phyloP scores from a whole-genome alignment of 2,329 filamentous ascomycete genomes.

The Fusarium paranaense region DNA sequence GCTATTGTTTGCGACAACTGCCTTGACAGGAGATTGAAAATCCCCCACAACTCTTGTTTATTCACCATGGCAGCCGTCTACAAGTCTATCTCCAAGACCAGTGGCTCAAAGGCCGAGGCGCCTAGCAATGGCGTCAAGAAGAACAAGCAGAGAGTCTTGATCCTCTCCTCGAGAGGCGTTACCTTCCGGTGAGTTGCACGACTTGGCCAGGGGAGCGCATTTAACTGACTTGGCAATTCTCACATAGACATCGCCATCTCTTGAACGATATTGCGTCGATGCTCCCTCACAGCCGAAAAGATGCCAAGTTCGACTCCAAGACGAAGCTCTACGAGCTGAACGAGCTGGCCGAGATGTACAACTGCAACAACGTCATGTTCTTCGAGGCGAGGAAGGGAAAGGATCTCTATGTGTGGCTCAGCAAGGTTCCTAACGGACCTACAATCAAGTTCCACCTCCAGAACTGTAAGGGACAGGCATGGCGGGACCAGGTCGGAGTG shows the following conservation, averaged over 20 bases:
- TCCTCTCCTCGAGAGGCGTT: constrained; percentile 91
- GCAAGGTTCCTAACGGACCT: constrained; percentile 82
- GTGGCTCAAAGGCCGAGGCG: constrained; percentile 61
- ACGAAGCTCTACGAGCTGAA: constrained; percentile 87
- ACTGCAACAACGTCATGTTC: constrained; percentile 94
- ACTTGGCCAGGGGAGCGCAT: constrained; percentile 18
- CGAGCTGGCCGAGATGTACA: constrained; percentile 81
- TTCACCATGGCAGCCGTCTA: constrained; percentile 75
- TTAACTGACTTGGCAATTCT: constrained; percentile 23
- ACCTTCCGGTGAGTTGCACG: constrained; percentile 76
- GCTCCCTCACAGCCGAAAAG: constrained; percentile 92
- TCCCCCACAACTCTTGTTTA: constrained; percentile 17
- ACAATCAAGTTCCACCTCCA: constrained; percentile 79
- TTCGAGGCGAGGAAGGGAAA: constrained; percentile 95
- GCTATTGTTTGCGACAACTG: constrained; percentile 24
- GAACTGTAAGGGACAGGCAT: constrained; percentile 64
- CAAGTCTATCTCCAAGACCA: constrained; percentile 76
- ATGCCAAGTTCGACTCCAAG: constrained; percentile 97
- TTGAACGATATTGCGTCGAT: constrained; percentile 89
- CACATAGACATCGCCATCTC: constrained; percentile 85
- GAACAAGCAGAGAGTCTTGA: constrained; percentile 83
- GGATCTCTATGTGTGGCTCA: constrained; percentile 94
- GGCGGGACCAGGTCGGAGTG: background rate
- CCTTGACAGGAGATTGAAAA: constrained; percentile 7
- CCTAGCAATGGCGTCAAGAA: constrained; percentile 64